Base-by-base conservation (phyloP, 306 rosid species). In the Quercus alba region DNA sequence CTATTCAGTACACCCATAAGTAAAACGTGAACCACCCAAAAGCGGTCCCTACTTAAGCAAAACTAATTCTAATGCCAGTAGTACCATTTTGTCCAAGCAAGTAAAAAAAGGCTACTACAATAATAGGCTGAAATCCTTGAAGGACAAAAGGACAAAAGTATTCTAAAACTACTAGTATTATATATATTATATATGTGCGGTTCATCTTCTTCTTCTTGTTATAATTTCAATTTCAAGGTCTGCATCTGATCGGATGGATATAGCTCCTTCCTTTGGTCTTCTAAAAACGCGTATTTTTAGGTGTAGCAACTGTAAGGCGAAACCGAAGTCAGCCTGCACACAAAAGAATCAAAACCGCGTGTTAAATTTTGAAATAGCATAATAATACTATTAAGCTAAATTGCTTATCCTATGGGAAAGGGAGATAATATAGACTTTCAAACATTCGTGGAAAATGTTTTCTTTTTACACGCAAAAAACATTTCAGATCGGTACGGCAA, bases 301-400 rank as follows among this genome's bases (percentile, higher is more conserved):
- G 73, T 11, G 11, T 31, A 10, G 78, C 81, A 59, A 1, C 21
- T 23, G 57, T 78, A 85, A 0, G 88, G 88, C 12, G 88, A 75
- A 30, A 8, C 78, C 0, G 62, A 31, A 46, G 49, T 70, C 81
- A 85, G 30, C 83, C 88, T 85, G 79, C 25, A 41, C 11, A 51
- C 5, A 21, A 21, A 7, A 15, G 1, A 0, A 38, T 6, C 14
- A 17, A 51, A 61, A 38, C 69, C 49, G 70, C 19, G 63, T 56
- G 52, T 68, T 19, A 6, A 21, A 61, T 61, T 61, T 61, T 11
- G 6, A 1, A 59, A 59, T 59, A 23, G 13, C 12, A 11, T 0
- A 11, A 11, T 0, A 11, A 49, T 49, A 49, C 17, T 49, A 49
- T 49, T 41, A 41, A 41, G 54, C 54, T 41, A 10, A 11, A 46